These are phyloP conservation scores for Arthrocladium fulminans DNA, from an alignment of 2,329 filamentous ascomycete species.

Conservation along the genomic window DNA sequence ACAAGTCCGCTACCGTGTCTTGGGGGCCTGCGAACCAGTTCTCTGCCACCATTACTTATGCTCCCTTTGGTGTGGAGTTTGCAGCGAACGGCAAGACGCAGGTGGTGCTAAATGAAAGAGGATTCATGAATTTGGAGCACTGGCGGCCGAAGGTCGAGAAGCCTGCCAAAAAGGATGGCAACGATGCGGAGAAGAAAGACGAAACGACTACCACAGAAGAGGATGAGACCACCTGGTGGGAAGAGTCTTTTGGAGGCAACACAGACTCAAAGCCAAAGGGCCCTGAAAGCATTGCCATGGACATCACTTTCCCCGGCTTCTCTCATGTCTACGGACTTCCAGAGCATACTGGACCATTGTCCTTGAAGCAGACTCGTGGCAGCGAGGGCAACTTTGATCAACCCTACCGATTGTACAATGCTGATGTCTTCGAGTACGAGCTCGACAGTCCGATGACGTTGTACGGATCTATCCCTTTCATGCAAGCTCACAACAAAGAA, in stretches of 20 bases:
- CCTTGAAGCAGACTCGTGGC: constrained; percentile 78
- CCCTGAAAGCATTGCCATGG: constrained; percentile 81
- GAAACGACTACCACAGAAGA: constrained; percentile 42
- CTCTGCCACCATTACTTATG: constrained; percentile 73
- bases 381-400: constrained; percentile 77
- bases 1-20: constrained; percentile 60
- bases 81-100: constrained; percentile 72
- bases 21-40: constrained; percentile 71
- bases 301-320: constrained; percentile 87
- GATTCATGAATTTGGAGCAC: constrained; percentile 86
- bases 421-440: constrained; percentile 96
- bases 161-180: constrained; percentile 36
- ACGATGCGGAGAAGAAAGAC: constrained; percentile 31
- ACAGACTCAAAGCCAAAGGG: constrained; percentile 93
- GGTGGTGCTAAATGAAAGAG: constrained; percentile 81
- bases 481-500: constrained; percentile 91
- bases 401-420: constrained; percentile 90
- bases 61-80: constrained; percentile 80
- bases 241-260: constrained; percentile 89
- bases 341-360: constrained; percentile 80
- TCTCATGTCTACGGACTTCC: constrained; percentile 90
- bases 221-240: constrained; percentile 94
- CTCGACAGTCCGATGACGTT: constrained; percentile 97
- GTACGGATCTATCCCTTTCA: constrained; percentile 93
- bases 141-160: constrained; percentile 79